These are phyloP conservation scores for Taphrina confusa DNA, from an alignment of 1,139 yeast species.

Conservation along the genomic window DNA sequence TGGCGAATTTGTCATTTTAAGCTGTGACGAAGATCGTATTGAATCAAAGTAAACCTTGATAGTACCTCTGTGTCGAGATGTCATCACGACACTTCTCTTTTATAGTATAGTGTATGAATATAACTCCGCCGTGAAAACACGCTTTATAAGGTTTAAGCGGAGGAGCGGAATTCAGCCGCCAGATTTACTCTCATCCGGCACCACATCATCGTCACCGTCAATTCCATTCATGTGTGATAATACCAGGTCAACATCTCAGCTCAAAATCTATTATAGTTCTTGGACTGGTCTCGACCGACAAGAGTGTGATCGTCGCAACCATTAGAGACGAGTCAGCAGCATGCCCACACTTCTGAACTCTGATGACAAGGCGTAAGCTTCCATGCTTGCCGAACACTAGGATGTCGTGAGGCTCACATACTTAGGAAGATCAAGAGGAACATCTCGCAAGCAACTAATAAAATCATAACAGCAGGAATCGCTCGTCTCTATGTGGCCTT, in stretches of 20 bases:
- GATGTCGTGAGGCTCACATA: not conserved
- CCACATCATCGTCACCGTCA: constrained; percentile 2
- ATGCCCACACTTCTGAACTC: constrained; percentile 18
- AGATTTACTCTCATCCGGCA: not conserved
- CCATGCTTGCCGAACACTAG: not conserved
- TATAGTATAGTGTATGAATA: too few species aligned
- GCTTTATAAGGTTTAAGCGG: constrained; percentile 1
- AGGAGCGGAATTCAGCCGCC: not conserved
- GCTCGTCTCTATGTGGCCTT: constrained; percentile 87
- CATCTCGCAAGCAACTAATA: constrained; percentile 83
- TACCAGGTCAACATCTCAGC: too few species aligned
- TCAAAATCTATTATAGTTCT: too few species aligned
- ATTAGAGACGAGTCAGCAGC: not conserved
- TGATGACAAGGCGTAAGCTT: constrained; percentile 17
- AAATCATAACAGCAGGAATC: constrained; percentile 84
- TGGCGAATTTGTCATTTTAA: too few species aligned
- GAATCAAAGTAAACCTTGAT: too few species aligned
- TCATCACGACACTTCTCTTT: too few species aligned
- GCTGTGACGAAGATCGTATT: too few species aligned
- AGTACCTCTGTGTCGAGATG: too few species aligned
- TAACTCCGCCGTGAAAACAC: too few species aligned
- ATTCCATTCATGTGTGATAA: too few species aligned
- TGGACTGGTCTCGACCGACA: too few species aligned
- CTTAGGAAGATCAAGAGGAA: constrained; percentile 63
- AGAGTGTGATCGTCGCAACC: too few species aligned